Percentiles rank a stretch among this genome's conserved stretches.
phyloP scores from a whole-genome alignment of 2,329 filamentous ascomycete genomes.

The Scedosporium aurantiacum region DNA sequence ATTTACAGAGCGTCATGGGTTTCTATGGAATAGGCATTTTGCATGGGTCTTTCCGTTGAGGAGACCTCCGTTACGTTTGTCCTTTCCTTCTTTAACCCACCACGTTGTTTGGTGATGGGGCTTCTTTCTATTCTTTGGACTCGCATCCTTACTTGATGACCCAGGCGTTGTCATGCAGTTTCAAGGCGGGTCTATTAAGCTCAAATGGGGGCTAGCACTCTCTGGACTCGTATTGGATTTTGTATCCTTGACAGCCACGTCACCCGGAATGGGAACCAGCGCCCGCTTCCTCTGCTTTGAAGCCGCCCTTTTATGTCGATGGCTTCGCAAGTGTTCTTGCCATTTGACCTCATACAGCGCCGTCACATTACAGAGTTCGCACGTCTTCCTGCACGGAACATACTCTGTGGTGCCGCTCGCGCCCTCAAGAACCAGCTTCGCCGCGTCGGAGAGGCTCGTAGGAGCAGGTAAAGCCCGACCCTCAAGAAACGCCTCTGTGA shows the following conservation, averaged over 20 bases:
- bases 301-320: slow-evolving; percentile 21
- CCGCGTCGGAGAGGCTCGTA: slow-evolving; percentile 32
- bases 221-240: slow-evolving; percentile 3
- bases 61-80: no score
- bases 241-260: slow-evolving; percentile 8
- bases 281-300: slow-evolving; percentile 26
- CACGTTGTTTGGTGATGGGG: no score
- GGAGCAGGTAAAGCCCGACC: slow-evolving; percentile 43
- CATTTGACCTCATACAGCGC: slow-evolving; percentile 42
- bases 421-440: slow-evolving; percentile 43
- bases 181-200: slow-evolving; percentile 1
- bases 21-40: neutral
- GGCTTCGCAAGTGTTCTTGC: slow-evolving; percentile 26
- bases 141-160: neutral
- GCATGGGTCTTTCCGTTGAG: neutral
- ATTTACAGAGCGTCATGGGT: neutral
- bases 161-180: neutral
- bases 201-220: neutral
- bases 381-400: slow-evolving; percentile 47
- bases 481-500: slow-evolving; percentile 54
- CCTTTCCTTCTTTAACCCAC: no score
- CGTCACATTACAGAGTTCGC: slow-evolving; percentile 61
- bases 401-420: slow-evolving; percentile 38
- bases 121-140: neutral
- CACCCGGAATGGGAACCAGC: slow-evolving; percentile 18